Evolutionary conservation across 2,329 filamentous ascomycete species (phyloP).

Genomic region (Xenoacremonium recifei): DNA sequence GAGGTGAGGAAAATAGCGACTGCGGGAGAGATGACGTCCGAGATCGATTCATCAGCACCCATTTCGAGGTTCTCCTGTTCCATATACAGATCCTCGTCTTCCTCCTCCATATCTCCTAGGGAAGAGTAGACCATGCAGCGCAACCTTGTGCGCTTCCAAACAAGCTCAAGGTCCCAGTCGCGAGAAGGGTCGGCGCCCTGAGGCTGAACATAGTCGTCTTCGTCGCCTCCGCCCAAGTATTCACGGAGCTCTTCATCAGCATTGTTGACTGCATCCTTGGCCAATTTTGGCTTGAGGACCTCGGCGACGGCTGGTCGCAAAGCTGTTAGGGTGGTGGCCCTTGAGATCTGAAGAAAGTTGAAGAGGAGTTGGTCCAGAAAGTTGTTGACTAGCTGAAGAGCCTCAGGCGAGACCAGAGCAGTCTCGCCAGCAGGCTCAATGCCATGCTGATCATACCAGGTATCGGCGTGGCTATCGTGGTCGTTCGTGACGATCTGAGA

Average conservation of each 20-base stretch:
- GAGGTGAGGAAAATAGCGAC: conserved; percentile 96
- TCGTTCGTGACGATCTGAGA: conserved; percentile 90
- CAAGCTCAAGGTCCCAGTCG: conserved; percentile 85
- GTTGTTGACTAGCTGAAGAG: conserved; percentile 78
- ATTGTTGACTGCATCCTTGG: conserved; percentile 76
- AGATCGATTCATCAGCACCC: conserved; percentile 54
- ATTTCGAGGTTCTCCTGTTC: conserved; percentile 72
- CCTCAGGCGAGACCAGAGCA: conserved; percentile 69
- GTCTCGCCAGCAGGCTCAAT: conserved; percentile 65
- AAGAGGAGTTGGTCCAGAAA: conserved; percentile 94
- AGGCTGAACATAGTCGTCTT: conserved; percentile 66
- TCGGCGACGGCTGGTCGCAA: conserved; percentile 82
- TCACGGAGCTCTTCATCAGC: conserved; percentile 86
- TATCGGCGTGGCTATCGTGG: conserved; percentile 70
- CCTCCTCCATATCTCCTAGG: conserved; percentile 94
- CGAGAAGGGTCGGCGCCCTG: conserved; percentile 46
- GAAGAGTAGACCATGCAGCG: conserved; percentile 99
- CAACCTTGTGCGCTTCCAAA: conserved; percentile 90
- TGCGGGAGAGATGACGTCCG: conserved; percentile 78
- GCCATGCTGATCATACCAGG: conserved; percentile 68
- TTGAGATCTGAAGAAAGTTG: conserved; percentile 78
- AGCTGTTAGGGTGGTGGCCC: conserved; percentile 71
- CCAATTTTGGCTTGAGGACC: conserved; percentile 85
- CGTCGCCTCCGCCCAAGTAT: conserved; percentile 76
- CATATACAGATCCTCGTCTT: conserved; percentile 89